Percentiles rank a stretch among this genome's conserved stretches.
Evolutionary conservation across 768 basidiomycete genomes (phyloP).

Genomic region (Hericium rajendrae): DNA sequence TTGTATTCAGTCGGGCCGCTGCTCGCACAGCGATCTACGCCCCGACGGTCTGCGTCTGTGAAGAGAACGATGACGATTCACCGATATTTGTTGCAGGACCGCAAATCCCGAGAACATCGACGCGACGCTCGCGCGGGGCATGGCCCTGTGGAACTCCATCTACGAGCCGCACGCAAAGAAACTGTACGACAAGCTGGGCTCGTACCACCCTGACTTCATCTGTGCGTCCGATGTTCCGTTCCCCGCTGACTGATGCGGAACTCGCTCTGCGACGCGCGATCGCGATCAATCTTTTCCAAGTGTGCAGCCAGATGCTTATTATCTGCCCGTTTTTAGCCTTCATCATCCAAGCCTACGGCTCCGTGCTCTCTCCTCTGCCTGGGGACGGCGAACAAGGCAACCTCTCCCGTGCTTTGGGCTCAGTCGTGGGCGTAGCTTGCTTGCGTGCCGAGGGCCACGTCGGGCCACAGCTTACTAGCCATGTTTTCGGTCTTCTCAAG

Average conservation of each 20-base stretch:
- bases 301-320: constrained; percentile 4
- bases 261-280: constrained; percentile 5
- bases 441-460: constrained; percentile 80
- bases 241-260: constrained; percentile 5
- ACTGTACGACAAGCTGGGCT: constrained; percentile 76
- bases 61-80: not conserved
- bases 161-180: constrained; percentile 87
- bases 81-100: constrained; percentile 1
- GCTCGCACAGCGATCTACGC: not conserved
- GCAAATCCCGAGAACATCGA: constrained; percentile 48
- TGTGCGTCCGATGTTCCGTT: constrained; percentile 42
- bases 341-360: constrained; percentile 80
- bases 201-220: constrained; percentile 92
- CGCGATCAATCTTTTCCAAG: constrained; percentile 7
- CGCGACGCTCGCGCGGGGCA: constrained; percentile 58
- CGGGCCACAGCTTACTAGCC: constrained; percentile 79
- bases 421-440: constrained; percentile 76
- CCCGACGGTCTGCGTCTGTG: not conserved
- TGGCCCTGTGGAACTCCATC: constrained; percentile 73
- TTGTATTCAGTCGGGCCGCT: constrained; percentile 3
- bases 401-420: constrained; percentile 76
- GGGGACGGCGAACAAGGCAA: constrained; percentile 59
- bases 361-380: constrained; percentile 67
- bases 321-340: constrained; percentile 41
- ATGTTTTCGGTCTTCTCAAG: constrained; percentile 86